Percentiles rank a stretch among this genome's conserved stretches.
phyloP scores from a whole-genome alignment of 1,284 basidiomycete species.

The Phylloporus sp. region DNA sequence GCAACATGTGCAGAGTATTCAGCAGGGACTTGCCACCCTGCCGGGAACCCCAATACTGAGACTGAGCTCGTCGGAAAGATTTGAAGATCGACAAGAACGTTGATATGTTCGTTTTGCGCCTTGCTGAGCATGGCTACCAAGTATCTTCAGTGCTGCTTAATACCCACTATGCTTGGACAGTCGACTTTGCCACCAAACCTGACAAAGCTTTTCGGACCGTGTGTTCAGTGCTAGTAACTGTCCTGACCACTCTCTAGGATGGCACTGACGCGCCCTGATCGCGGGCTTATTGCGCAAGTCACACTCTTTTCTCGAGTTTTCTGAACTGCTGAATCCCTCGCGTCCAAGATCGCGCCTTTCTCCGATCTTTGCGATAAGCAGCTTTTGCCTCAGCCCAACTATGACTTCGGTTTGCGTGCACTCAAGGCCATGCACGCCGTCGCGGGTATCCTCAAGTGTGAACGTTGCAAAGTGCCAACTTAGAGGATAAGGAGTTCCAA shows the following conservation, averaged over 20 bases:
- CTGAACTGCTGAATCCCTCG: slow-evolving; percentile 93
- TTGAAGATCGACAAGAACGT: slow-evolving; percentile 95
- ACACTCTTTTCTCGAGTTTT: slow-evolving; percentile 99
- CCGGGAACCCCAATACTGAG: slow-evolving; percentile 85
- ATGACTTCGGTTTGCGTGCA: slow-evolving; percentile 98
- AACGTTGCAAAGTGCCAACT: slow-evolving; percentile 70
- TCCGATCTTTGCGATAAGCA: slow-evolving; percentile 99
- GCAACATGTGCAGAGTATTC: slow-evolving; percentile 98
- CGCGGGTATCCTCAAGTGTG: slow-evolving; percentile 97
- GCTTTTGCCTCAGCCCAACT: slow-evolving; percentile 96
- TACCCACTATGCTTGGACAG: slow-evolving; percentile 61
- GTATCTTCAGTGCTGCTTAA: slow-evolving; percentile 34
- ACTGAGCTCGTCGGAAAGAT: slow-evolving; percentile 97
- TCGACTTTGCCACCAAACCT: slow-evolving; percentile 97
- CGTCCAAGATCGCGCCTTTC: slow-evolving; percentile 98
- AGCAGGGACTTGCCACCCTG: slow-evolving; percentile 90
- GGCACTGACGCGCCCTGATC: slow-evolving; percentile 99
- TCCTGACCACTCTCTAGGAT: slow-evolving; percentile 64
- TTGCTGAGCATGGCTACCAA: slow-evolving; percentile 45
- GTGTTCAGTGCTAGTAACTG: slow-evolving; percentile 40
- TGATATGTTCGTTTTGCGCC: slow-evolving; percentile 53
- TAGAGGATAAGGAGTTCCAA: slow-evolving; percentile 53
- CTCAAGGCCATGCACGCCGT: slow-evolving; percentile 96
- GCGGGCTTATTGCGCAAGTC: slow-evolving; percentile 98
- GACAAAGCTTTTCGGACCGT: slow-evolving; percentile 94